These are phyloP conservation scores for Chrysoporthe cubensis DNA, from an alignment of 2,329 filamentous ascomycete species.

Conservation along the genomic window DNA sequence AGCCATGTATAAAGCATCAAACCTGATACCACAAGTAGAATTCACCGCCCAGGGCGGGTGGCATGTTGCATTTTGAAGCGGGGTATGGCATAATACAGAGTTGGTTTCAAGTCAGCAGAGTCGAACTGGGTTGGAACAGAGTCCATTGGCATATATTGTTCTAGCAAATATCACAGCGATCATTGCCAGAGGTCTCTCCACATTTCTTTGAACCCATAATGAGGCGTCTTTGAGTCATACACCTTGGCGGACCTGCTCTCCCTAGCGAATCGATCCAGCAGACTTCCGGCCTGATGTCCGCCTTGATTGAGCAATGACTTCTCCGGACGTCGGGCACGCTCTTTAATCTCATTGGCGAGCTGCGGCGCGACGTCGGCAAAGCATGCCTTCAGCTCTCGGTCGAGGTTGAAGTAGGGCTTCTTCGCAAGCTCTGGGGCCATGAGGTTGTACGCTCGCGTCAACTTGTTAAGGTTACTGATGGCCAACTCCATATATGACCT, in stretches of 20 bases:
- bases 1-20: slow-evolving; percentile 2
- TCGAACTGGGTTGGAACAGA: background rate
- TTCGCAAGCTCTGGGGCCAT: slow-evolving; percentile 92
- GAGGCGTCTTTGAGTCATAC: slow-evolving; percentile 72
- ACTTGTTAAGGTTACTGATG: slow-evolving; percentile 75
- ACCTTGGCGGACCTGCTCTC: slow-evolving; percentile 60
- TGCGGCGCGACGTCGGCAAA: slow-evolving; percentile 84
- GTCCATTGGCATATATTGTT: background rate
- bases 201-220: slow-evolving; percentile 87
- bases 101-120: background rate
- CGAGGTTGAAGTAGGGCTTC: slow-evolving; percentile 86
- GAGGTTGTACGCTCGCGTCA: slow-evolving; percentile 89
- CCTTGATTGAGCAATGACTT: slow-evolving; percentile 46
- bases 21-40: background rate
- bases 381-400: slow-evolving; percentile 79
- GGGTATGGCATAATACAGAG: background rate
- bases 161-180: slow-evolving; percentile 1
- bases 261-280: slow-evolving; percentile 65
- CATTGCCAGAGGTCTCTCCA: slow-evolving; percentile 76
- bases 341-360: slow-evolving; percentile 72
- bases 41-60: background rate
- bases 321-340: slow-evolving; percentile 60
- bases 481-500: slow-evolving; percentile 75
- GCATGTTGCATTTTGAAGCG: background rate
- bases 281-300: slow-evolving; percentile 47